Conservation (phyloP, 495 filamentous ascomycete species). For the Aspergillus haitiensis region DNA sequence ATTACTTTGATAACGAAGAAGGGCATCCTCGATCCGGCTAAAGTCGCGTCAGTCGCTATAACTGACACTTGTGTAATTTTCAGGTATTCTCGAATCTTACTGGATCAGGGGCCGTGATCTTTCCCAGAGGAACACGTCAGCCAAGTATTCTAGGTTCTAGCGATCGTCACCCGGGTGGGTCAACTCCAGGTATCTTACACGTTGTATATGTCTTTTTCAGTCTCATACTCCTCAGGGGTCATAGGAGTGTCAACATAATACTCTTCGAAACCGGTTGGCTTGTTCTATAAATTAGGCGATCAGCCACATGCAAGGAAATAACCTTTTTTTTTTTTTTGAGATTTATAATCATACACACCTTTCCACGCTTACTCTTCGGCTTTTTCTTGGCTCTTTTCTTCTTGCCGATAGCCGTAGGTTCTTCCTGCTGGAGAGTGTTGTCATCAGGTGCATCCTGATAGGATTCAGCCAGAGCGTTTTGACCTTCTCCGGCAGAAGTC, state of each 20-base stretch:
- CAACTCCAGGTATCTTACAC: slow-evolving; percentile 35
- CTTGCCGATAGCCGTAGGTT: slow-evolving; percentile 7
- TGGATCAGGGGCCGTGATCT: slow-evolving; percentile 40
- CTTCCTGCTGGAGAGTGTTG: not conserved
- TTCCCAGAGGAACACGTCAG: slow-evolving; percentile 24
- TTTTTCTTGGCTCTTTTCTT: slow-evolving; percentile 38
- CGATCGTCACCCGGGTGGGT: slow-evolving; percentile 10
- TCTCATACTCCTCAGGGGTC: slow-evolving; percentile 60
- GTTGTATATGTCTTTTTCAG: slow-evolving; percentile 62
- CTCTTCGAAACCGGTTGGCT: slow-evolving; percentile 66
- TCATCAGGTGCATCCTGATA: too few species aligned
- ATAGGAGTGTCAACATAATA: slow-evolving; percentile 77
- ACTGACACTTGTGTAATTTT: not conserved
- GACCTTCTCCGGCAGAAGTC: too few species aligned
- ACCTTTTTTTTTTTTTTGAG: not conserved
- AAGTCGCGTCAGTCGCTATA: slow-evolving; percentile 8
- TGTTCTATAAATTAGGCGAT: slow-evolving; percentile 33
- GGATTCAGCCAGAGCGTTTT: too few species aligned
- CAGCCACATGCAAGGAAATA: not conserved
- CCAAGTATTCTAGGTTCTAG: slow-evolving; percentile 3
- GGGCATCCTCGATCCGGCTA: slow-evolving; percentile 81
- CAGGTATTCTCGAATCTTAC: slow-evolving; percentile 30
- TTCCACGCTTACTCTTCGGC: slow-evolving; percentile 50
- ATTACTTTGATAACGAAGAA: slow-evolving; percentile 74
- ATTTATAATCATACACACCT: slow-evolving; percentile 23